Base-by-base conservation (phyloP, 805 yeast species). In the Cyberlindnera petersonii region DNA sequence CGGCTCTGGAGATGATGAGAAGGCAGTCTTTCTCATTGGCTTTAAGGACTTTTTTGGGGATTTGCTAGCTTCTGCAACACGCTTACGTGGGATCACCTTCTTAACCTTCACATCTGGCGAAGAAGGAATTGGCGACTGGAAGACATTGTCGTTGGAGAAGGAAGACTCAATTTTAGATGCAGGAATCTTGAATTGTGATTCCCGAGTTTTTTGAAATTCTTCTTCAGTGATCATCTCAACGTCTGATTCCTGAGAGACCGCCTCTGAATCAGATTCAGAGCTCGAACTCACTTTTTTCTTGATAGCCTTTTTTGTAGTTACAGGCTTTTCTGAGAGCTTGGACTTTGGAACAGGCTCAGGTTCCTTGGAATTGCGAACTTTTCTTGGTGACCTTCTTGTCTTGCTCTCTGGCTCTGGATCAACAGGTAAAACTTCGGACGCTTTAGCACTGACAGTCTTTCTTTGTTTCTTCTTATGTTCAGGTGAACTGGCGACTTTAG, bases 111-210 rank as follows among this genome's bases (percentile, higher is more conserved):
- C 20, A 9, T 48, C 50, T 9, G 55, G 52, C 1, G 58, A 51
- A 8, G 50, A 30, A 13, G 57, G 47, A 1, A 49, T 14, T 11
- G 56, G 43, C 3, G 56, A 42, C 42, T 66, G 71, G 47, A 65
- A 66, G 4, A 64, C 58, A 42, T 65, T 64, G 9, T 63, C 66
- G 19, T 50, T 48, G 1, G 64, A 51, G 43, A 66, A 63, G 9
- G 60, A 53, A 1, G 52, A 47, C 9, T 57, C 58, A 11, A 31
- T 11, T 10, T 36, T 44, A 5, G 42, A 17, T 24, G 24, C 21
- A 8, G 17, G 36, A 6, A 26, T 20, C 21, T 31, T 40, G 35
- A 33, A 18, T 9, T 31, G 42, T 11, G 42, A 26, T 29, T 35
- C 17, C 16, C 31, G 24, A 8, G 21, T 27, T n/a, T 26, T 26